Evolutionary conservation across 192 early-diverging fungal species (phyloP), one percentile per base, ranked within the genome.

Genomic region (Entomortierella parvispora): DNA sequence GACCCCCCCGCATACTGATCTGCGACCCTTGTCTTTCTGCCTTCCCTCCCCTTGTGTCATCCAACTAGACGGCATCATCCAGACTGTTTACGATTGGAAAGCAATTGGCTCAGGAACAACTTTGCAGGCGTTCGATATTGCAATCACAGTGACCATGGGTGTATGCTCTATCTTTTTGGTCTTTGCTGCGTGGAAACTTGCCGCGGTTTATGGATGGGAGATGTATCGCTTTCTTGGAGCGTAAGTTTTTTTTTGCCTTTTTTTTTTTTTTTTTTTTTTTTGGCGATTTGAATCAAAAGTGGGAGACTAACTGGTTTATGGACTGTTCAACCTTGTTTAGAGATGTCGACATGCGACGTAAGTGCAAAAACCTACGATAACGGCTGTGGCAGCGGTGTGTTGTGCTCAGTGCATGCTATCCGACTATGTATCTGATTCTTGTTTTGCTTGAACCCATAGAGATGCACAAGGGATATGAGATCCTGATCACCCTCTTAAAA

Each of bases 401-500:
- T n/a, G n/a, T n/a, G n/a, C n/a, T n/a, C n/a, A n/a, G n/a, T n/a
- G n/a, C n/a, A n/a, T n/a, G n/a, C n/a, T n/a, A n/a, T n/a, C n/a
- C n/a, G n/a, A n/a, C n/a, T n/a, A n/a, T n/a, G n/a, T n/a, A n/a
- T n/a, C n/a, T n/a, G n/a, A n/a, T n/a, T n/a, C n/a, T n/a, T n/a
- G n/a, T n/a, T n/a, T n/a, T n/a, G n/a, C n/a, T n/a, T n/a, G n/a
- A n/a, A n/a, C n/a, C n/a, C n/a, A 37, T 68, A 77, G 74, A 71
- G 9, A 84, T 84, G 71, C 90, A 87, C 83, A 87, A 85, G 65
- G 83, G 81, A 68, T 84, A 88, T 34, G 87, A 88, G 74, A 85
- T 90, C 32, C 75, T 90, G 63, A 81, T 88, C 28, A 90, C 89
- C 2, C 58, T 90, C n/a, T 79, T 90, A 12, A 90, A 90, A 79